Percentiles rank a stretch among this genome's conserved stretches.
These are phyloP conservation scores for Geum urbanum DNA, from an alignment of 306 rosid species.

Conservation along the genomic window DNA sequence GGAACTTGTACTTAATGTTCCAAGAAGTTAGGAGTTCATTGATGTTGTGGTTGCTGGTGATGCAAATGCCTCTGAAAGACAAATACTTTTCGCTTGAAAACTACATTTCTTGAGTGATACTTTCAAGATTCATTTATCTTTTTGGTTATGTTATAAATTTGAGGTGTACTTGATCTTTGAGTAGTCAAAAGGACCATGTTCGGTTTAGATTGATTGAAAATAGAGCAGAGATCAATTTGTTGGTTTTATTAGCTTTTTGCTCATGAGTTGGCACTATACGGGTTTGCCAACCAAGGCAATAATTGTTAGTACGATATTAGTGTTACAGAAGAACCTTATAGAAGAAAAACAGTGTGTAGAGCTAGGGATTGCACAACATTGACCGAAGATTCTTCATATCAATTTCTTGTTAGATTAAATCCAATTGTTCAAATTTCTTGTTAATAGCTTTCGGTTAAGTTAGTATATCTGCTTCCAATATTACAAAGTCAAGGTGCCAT, in stretches of 20 bases:
- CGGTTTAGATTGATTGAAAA: background rate
- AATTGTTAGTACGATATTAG: background rate
- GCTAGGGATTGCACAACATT: background rate
- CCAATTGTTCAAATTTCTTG: background rate
- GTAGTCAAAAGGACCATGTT: background rate
- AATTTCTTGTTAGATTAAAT: background rate
- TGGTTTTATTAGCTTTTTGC: background rate
- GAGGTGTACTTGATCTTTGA: background rate
- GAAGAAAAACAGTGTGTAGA: background rate
- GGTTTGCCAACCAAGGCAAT: background rate
- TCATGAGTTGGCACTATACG: background rate
- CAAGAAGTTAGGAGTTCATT: background rate
- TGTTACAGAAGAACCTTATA: background rate
- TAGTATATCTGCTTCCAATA: background rate
- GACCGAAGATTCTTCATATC: background rate
- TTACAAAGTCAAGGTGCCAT: background rate
- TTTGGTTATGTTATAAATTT: background rate
- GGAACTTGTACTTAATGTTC: background rate
- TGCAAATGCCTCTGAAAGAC: background rate
- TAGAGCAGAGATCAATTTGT: background rate
- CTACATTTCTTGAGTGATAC: background rate
- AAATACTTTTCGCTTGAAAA: background rate
- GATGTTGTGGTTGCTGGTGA: background rate
- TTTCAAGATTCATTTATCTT: background rate
- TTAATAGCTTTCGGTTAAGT: constrained; percentile 12